These are phyloP conservation scores for Daldinia sp. DNA, from an alignment of 2,329 filamentous ascomycete genomes.

Conservation along the genomic window DNA sequence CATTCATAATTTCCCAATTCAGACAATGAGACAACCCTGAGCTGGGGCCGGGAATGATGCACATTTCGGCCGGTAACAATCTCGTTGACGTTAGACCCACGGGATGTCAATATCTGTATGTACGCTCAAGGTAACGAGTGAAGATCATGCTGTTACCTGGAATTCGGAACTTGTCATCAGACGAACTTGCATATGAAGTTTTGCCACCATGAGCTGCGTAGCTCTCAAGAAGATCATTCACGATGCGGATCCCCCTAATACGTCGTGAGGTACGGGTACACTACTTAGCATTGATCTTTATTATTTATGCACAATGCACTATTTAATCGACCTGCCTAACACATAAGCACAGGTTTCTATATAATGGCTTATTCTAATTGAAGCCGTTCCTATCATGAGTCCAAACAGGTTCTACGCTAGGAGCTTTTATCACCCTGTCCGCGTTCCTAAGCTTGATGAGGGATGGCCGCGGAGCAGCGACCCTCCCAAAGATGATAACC, in stretches of 20 bases:
- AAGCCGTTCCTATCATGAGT: conserved; percentile 6
- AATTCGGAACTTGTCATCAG: conserved; percentile 41
- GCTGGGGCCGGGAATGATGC: conserved; percentile 30
- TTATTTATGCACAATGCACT: conserved; percentile 31
- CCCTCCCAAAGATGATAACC: conserved; percentile 31
- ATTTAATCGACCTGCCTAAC: not conserved
- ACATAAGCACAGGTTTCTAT: not conserved
- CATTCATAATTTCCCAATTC: conserved; percentile 31
- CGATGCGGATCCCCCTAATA: conserved; percentile 12
- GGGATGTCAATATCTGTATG: conserved; percentile 22
- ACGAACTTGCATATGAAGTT: conserved; percentile 37
- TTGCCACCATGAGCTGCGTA: conserved; percentile 21
- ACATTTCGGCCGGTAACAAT: conserved; percentile 24
- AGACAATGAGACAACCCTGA: conserved; percentile 35
- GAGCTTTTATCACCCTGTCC: conserved; percentile 2
- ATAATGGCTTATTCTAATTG: conserved; percentile 17
- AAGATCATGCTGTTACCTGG: conserved; percentile 43
- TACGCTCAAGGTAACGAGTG: conserved; percentile 32
- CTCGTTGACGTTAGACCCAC: conserved; percentile 22
- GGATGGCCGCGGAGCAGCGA: conserved; percentile 34
- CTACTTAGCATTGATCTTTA: conserved; percentile 21
- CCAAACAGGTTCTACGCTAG: not conserved
- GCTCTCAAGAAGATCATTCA: conserved; percentile 29
- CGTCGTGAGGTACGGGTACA: conserved; percentile 9
- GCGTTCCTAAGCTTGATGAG: conserved; percentile 14